phyloP scores from a whole-genome alignment of 352 stramenopile species.

The Sclerospora graminicola region DNA sequence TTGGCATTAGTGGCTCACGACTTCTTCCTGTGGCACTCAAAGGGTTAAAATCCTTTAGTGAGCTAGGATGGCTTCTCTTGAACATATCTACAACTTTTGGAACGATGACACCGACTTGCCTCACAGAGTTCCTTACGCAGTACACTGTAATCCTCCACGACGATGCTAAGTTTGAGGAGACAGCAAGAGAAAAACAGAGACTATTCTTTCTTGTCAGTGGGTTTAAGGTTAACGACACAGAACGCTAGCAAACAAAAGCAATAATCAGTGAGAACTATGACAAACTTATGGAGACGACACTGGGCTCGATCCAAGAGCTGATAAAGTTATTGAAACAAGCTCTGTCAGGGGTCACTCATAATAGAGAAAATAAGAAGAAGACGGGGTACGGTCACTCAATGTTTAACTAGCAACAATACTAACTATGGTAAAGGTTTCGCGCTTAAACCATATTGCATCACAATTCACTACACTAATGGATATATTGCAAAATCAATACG shows the following conservation, averaged over 20 bases:
- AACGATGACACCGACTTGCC: constrained; percentile 20
- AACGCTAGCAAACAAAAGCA: constrained; percentile 20
- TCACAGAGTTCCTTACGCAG: constrained; percentile 22
- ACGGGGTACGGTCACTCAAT: constrained; percentile 24
- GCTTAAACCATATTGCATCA: constrained; percentile 57
- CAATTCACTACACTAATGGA: constrained; percentile 40
- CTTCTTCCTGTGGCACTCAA: constrained; percentile 20
- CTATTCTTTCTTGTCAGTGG: not conserved
- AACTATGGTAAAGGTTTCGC: constrained; percentile 48
- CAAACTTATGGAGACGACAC: constrained; percentile 56
- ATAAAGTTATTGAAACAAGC: constrained; percentile 32
- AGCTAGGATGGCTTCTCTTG: constrained; percentile 20
- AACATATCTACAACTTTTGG: constrained; percentile 22
- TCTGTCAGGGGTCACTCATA: constrained; percentile 1
- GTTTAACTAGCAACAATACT: constrained; percentile 41
- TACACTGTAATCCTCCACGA: constrained; percentile 14
- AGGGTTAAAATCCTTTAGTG: constrained; percentile 22
- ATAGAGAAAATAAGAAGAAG: constrained; percentile 11
- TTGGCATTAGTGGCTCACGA: not conserved
- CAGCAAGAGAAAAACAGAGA: constrained; percentile 4
- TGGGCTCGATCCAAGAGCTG: constrained; percentile 74
- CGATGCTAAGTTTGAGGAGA: constrained; percentile 33
- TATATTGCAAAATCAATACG: constrained; percentile 41
- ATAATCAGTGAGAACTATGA: constrained; percentile 50
- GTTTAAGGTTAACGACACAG: constrained; percentile 3